Base-by-base conservation (phyloP, 2,329 filamentous ascomycete genomes). In the Neofusicoccum laricinum region DNA sequence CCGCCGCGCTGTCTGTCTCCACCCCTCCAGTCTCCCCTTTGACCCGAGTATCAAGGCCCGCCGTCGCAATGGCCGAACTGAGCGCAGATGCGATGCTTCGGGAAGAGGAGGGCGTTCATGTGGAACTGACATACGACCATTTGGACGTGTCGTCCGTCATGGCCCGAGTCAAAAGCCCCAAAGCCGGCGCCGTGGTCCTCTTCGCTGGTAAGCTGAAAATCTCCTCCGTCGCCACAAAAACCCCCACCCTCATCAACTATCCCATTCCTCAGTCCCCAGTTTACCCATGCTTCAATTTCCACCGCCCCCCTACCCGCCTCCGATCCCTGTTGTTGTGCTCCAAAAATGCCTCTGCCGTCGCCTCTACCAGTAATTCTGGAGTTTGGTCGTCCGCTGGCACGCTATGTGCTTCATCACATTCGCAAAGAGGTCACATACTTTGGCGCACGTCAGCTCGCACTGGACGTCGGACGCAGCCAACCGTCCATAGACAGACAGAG, bases 151-250 rank as follows among this genome's bases (percentile, higher is more conserved):
- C 82, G 19, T 71, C 80, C 4, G 79, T 85, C 34, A 89, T 92
- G 76, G 80, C 88, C 68, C 83, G 81, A 51, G 90, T 95, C 21
- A 88, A 90, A 68, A 91, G 86, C 69, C 88, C 89, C 19, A 84
- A 87, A 70, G 90, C 90, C 11, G 90, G 90, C 5, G 90, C 90
- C 12, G 89, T 92, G 55, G 90, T 93, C 10, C 72, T 93, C 38
- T 93, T 93, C 74, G 88, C 89, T 65, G 90, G 90, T 88, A 80
- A 68, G 32, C 19, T 45, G 11, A 38, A 12, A 32, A 10, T 48
- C n/a, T 15, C 48, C n/a, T 43, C 25, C 25, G 25, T 30, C 25
- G 25, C 25, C 25, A 30, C 25, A 30, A 57, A 57, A 15, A 15
- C 38, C 45, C 32, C 32, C 58, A n/a, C 8, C 19, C 17, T 43